A percentile compares a stretch with the other conserved stretches of the same genome.
phyloP scores from a whole-genome alignment of 2,329 filamentous ascomycete genomes.

The Colletotrichum falcatum region DNA sequence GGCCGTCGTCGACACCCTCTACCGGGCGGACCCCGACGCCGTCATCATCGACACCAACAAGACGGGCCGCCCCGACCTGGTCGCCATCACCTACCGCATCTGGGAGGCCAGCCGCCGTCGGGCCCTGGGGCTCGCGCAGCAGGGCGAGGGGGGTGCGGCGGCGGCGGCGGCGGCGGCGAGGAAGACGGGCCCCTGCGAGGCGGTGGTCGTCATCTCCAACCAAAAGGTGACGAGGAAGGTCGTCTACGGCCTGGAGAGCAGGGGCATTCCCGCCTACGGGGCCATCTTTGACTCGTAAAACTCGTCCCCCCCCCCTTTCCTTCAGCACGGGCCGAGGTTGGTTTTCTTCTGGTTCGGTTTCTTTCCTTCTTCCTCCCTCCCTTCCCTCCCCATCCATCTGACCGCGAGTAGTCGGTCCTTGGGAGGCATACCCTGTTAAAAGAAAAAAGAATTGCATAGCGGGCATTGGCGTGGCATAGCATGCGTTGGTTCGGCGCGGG shows the following conservation, averaged over 20 bases:
- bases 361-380: background rate
- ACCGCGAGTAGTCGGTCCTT: background rate
- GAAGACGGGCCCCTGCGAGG: slow-evolving; percentile 67
- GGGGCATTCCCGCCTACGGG: slow-evolving; percentile 76
- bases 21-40: slow-evolving; percentile 68
- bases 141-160: background rate
- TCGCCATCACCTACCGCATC: slow-evolving; percentile 46
- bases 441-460: slow-evolving; percentile 3
- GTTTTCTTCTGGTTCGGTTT: slow-evolving; percentile 1
- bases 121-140: slow-evolving; percentile 20
- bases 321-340: background rate
- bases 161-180: background rate
- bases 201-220: slow-evolving; percentile 80
- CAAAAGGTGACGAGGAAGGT: slow-evolving; percentile 74
- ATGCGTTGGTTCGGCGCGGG: background rate
- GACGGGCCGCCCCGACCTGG: slow-evolving; percentile 69
- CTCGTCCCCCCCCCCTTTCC: no score
- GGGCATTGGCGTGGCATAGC: background rate
- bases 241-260: slow-evolving; percentile 75
- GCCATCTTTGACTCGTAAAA: slow-evolving; percentile 75
- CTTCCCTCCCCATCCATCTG: background rate
- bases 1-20: slow-evolving; percentile 67
- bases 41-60: slow-evolving; percentile 75
- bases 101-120: slow-evolving; percentile 43
- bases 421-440: background rate